phyloP scores from a whole-genome alignment of 768 basidiomycete genomes.

The Russula sp. region DNA sequence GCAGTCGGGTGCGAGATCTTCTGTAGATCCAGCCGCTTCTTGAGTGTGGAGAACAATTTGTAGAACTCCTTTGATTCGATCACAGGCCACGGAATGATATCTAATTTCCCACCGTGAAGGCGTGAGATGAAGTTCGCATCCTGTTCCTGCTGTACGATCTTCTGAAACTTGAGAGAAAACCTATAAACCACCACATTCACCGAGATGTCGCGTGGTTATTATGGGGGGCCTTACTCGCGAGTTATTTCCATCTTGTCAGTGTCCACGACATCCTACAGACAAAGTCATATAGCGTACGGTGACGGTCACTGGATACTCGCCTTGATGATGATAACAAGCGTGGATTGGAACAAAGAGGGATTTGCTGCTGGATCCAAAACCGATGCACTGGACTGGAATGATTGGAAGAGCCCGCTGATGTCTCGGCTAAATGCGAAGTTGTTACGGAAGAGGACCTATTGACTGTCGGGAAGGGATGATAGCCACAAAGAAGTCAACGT shows the following conservation, averaged over 20 bases:
- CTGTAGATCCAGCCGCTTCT: constrained; percentile 44
- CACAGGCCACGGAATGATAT: constrained; percentile 62
- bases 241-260: constrained; percentile 53
- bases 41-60: constrained; percentile 43
- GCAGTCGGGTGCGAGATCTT: constrained; percentile 43
- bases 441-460: constrained; percentile 56
- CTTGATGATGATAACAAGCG: constrained; percentile 60
- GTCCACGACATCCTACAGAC: constrained; percentile 52
- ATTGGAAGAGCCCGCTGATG: constrained; percentile 55
- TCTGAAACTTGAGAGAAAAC: constrained; percentile 51
- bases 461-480: background rate
- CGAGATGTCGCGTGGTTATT: background rate
- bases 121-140: constrained; percentile 57
- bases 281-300: background rate
- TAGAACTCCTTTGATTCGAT: constrained; percentile 60
- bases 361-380: constrained; percentile 56
- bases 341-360: constrained; percentile 54
- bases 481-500: background rate
- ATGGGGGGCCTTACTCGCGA: constrained; percentile 40
- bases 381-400: constrained; percentile 52
- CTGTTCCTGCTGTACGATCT: constrained; percentile 57
- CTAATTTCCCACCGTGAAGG: constrained; percentile 48
- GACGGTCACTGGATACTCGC: constrained; percentile 27
- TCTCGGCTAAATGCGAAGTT: constrained; percentile 59
- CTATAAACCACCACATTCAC: constrained; percentile 29